Conservation (phyloP, 2,329 filamentous ascomycete species). For the Colletotrichum sp. region DNA sequence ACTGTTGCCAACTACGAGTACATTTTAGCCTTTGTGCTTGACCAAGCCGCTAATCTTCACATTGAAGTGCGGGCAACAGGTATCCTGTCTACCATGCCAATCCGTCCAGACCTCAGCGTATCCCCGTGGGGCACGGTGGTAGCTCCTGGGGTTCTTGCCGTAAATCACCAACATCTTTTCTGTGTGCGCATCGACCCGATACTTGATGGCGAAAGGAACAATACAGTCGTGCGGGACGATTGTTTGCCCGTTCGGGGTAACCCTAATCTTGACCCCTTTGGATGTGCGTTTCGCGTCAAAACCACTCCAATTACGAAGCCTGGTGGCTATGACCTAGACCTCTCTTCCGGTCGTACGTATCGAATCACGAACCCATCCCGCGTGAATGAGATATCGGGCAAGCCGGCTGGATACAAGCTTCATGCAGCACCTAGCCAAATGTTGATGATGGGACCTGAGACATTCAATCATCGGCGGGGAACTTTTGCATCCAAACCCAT, state of each 20-base stretch:
- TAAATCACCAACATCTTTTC: constrained; percentile 74
- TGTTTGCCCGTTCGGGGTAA: not conserved
- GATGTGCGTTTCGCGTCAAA: not conserved
- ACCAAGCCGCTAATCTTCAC: constrained; percentile 51
- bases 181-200: constrained; percentile 62
- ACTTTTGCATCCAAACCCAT: constrained; percentile 64
- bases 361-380: constrained; percentile 49
- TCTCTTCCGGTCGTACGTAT: constrained; percentile 41
- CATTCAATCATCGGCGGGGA: constrained; percentile 61
- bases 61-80: constrained; percentile 44
- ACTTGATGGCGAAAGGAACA: constrained; percentile 26
- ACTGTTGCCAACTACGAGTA: constrained; percentile 72
- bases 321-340: not conserved
- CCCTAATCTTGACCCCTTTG: constrained; percentile 33
- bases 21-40: constrained; percentile 49
- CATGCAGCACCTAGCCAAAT: constrained; percentile 47
- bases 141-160: constrained; percentile 64
- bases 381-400: constrained; percentile 61
- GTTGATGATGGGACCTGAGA: constrained; percentile 58
- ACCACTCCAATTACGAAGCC: not conserved
- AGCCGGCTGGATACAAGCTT: constrained; percentile 62
- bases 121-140: constrained; percentile 68
- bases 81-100: constrained; percentile 50
- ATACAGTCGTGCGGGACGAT: constrained; percentile 56
- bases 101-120: constrained; percentile 48